Evolutionary conservation across 345 rosid species (phyloP).

Genomic region (Viola odorata): DNA sequence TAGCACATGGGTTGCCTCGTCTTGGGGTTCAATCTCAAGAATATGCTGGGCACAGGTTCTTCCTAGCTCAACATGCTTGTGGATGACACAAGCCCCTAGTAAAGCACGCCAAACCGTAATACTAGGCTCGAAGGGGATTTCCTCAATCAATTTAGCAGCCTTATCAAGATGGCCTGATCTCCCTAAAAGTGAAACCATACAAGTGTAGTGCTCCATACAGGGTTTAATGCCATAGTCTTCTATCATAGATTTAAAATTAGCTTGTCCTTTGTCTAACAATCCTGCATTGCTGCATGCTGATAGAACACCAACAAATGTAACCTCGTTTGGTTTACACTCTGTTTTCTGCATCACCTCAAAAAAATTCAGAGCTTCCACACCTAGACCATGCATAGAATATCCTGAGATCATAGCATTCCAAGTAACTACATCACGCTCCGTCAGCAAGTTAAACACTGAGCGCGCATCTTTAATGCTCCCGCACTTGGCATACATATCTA

Average conservation of each 20-base stretch:
- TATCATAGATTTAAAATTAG: constrained; percentile 66
- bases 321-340: constrained; percentile 47
- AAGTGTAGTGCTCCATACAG: constrained; percentile 69
- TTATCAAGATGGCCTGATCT: constrained; percentile 66
- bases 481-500: constrained; percentile 95
- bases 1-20: constrained; percentile 68
- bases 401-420: constrained; percentile 90
- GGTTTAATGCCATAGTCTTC: constrained; percentile 63
- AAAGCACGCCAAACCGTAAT: constrained; percentile 81
- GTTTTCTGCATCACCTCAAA: constrained; percentile 56
- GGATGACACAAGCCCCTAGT: constrained; percentile 73
- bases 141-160: constrained; percentile 60
- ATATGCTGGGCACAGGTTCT: constrained; percentile 47
- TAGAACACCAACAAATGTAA: constrained; percentile 70
- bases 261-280: constrained; percentile 51
- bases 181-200: constrained; percentile 80
- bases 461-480: constrained; percentile 61
- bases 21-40: constrained; percentile 65
- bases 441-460: constrained; percentile 48
- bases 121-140: constrained; percentile 60
- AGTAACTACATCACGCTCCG: constrained; percentile 43
- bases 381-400: constrained; percentile 66
- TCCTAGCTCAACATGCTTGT: constrained; percentile 62
- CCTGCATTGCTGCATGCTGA: constrained; percentile 88
- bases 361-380: constrained; percentile 46